Evolutionary conservation across 805 yeast genomes (phyloP).

Genomic region (Cephaloascus albidus): DNA sequence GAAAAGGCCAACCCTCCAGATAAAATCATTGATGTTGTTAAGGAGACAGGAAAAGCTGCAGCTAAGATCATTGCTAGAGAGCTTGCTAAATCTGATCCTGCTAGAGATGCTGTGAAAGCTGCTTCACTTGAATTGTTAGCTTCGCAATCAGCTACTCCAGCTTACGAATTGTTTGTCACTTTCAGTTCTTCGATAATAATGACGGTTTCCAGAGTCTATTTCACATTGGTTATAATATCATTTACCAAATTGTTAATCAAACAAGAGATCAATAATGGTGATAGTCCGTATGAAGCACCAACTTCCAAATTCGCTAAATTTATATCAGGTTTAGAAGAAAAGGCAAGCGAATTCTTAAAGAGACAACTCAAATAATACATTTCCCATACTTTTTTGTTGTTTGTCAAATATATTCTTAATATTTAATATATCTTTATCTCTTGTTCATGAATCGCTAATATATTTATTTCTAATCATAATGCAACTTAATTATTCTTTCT

Average conservation of each 20-base stretch:
- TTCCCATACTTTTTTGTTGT: too few species aligned
- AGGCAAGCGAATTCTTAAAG: too few species aligned
- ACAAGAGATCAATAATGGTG: constrained; percentile 10
- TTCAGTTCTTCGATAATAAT: constrained; percentile 38
- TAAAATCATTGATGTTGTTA: constrained; percentile 3
- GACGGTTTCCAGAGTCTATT: constrained; percentile 44
- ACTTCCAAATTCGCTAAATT: neutral
- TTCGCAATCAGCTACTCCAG: constrained; percentile 56
- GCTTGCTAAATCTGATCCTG: constrained; percentile 4
- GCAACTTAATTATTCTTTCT: too few species aligned
- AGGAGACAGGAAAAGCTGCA: constrained; percentile 7
- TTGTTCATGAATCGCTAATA: too few species aligned
- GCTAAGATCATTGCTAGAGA: constrained; percentile 4
- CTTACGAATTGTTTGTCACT: constrained; percentile 49
- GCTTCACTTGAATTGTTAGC: constrained; percentile 8
- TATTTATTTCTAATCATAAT: too few species aligned
- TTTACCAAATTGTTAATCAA: constrained; percentile 50
- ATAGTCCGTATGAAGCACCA: neutral
- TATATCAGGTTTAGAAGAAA: neutral
- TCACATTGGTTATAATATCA: constrained; percentile 47
- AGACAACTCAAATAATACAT: too few species aligned
- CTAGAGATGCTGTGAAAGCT: constrained; percentile 6
- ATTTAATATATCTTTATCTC: too few species aligned
- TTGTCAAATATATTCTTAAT: too few species aligned
- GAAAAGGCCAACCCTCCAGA: constrained; percentile 11